Evolutionary conservation across 2,329 filamentous ascomycete species (phyloP), one percentile per base, ranked within the genome.

Genomic region (Tolypocladium inflatum): DNA sequence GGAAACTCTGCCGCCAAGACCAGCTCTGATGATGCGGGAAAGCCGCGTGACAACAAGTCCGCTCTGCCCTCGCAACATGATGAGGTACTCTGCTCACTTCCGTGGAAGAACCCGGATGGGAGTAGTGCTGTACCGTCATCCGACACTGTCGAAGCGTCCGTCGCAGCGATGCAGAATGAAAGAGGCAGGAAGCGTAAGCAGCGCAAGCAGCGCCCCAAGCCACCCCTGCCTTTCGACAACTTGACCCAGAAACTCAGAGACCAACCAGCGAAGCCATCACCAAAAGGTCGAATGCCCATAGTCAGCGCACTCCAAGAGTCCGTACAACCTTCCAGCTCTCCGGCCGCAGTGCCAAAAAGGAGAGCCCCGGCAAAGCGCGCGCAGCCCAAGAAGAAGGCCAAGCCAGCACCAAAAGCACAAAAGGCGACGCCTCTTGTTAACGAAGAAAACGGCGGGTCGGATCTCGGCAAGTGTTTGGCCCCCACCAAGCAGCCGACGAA

Each of bases 201-300:
- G 59, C 63, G 69, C n/a, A 71, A 64, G 55, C 72, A 74, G 59
- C 63, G 69, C 30, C 63, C 71, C 1, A 74, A 74, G 52, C 57
- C 67, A 1, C 68, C 72, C 1, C 57, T 74, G 2, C 58, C 66
- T 4, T 72, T 74, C 17, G 66, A 74, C 55, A 62, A 67, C 10
- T n/a, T 55, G 1, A 73, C 67, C 7, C 65, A 69, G 13, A 59
- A 65, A 8, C 60, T 71, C 2, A 66, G 63, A 30, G 61, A 65
- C 6, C 21, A 50, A 5, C 55, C 57, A 8, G 42, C 54, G 8
- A 57, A 30, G 50, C 52, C 4, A 63, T 57, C 23, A 57, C 57
- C 19, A 26, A 54, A 8, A 50, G 13, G 1, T 53, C 57, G 2
- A 39, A 62, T 61, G 52, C 54, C 60, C 0, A 58, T 66, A 6